Evolutionary conservation across 129 eudicot species (phyloP), one percentile per base, ranked within the genome.

Genomic region (Lonicera japonica): DNA sequence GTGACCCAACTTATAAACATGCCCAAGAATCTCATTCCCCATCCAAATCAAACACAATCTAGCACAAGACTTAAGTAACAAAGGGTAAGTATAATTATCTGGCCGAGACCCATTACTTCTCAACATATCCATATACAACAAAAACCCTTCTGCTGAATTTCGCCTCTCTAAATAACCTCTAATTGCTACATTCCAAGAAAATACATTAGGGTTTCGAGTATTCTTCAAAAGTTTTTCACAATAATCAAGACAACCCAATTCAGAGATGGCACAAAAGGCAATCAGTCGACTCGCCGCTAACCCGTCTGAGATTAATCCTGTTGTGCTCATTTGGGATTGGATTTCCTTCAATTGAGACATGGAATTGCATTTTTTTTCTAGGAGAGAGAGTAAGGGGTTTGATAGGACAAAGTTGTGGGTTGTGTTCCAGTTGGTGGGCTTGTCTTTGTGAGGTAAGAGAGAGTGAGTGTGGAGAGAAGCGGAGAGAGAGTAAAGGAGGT

Each of bases 221-320:
- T 57, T 16, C 23, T 19, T 41, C 54, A 84, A 25, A 14, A 84
- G 29, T 41, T 3, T 65, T 65, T 71, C 73, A 65, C 82, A 81
- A 23, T 88, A 76, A 17, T 34, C 55, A 43, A 79, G 80, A 67
- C 79, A 60, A 51, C 73, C 69, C 20, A 58, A 51, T 56, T 70
- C 74, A 45, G 94, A 88, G n/a, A 84, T 69, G 0, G 89, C 88
- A 63, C 78, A 80, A 41, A 87, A 87, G 23, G 89, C 86, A n/a
- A 88, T 47, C 41, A 88, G 69, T 0, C 96, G 89, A 64, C 92
- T 84, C n/a, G 90, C 80, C 18, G 94, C 86, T 11, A 88, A 64
- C 57, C 66, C 76, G 19, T 88, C 86, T 40, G 25, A 58, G 65
- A 80, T 36, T 23, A 84, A 70, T 16, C 96, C 92, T 2, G 94